Evolutionary conservation across 192 early-diverging fungal genomes (phyloP).

Genomic region (Chytriomyces sp.): DNA sequence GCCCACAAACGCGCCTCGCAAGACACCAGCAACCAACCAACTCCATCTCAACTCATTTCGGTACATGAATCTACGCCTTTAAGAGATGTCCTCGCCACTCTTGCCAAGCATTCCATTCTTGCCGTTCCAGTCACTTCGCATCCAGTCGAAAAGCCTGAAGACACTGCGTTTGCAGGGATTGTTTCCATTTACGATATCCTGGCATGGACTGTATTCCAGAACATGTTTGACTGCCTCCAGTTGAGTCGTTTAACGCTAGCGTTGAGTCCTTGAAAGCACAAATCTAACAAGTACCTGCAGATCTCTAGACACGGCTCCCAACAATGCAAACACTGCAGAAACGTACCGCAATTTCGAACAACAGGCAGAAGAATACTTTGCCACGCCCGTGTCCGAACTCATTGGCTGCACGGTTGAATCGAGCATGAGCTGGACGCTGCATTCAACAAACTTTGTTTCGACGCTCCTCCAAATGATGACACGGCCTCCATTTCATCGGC

Average conservation of each 20-base stretch:
- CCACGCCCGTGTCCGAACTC: slow-evolving; percentile 39
- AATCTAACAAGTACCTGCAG: neutral
- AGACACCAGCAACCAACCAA: neutral
- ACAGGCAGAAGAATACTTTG: slow-evolving; percentile 47
- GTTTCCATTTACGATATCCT: slow-evolving; percentile 59
- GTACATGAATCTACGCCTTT: slow-evolving; percentile 44
- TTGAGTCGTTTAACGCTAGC: slow-evolving; percentile 5
- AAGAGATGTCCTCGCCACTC: slow-evolving; percentile 39
- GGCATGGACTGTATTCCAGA: slow-evolving; percentile 52
- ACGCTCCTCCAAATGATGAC: slow-evolving; percentile 49
- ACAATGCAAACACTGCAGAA: neutral
- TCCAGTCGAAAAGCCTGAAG: neutral
- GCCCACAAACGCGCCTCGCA: slow-evolving; percentile 31
- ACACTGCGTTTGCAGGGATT: slow-evolving; percentile 44
- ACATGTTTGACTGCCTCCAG: slow-evolving; percentile 53
- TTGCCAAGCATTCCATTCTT: slow-evolving; percentile 45
- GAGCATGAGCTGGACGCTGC: slow-evolving; percentile 44
- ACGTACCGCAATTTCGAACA: slow-evolving; percentile 19
- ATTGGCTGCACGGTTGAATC: slow-evolving; percentile 47
- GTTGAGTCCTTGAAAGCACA: too few species aligned
- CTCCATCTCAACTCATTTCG: slow-evolving; percentile 30
- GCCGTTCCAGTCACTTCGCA: slow-evolving; percentile 42
- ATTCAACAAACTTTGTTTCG: slow-evolving; percentile 46
- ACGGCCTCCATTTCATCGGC: slow-evolving; percentile 46
- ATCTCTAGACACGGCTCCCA: neutral